A percentile compares a stretch with the other conserved stretches of the same genome.
phyloP scores from a whole-genome alignment of 1,139 yeast species.

The Casaregolazyma suthepensis region DNA sequence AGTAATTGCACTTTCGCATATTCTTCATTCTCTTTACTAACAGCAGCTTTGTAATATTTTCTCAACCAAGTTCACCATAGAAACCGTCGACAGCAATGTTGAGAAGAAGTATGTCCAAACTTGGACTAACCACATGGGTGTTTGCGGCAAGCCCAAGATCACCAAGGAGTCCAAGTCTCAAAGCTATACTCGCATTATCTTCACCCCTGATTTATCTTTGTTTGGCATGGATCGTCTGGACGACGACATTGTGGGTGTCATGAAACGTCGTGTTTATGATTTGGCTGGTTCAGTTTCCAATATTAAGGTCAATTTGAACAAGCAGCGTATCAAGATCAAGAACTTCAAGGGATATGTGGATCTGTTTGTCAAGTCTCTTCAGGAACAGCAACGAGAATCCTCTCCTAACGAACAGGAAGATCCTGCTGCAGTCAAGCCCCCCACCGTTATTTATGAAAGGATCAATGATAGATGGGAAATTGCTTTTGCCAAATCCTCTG shows the following conservation, averaged over 20 bases:
- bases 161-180: constrained; percentile 50
- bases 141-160: constrained; percentile 70
- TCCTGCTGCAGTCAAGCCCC: constrained; percentile 38
- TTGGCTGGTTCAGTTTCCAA: constrained; percentile 92
- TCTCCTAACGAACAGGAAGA: constrained; percentile 27
- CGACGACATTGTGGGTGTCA: constrained; percentile 72
- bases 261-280: constrained; percentile 92
- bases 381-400: constrained; percentile 37
- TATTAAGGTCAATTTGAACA: constrained; percentile 73
- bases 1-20: neutral
- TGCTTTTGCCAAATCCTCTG: constrained; percentile 92
- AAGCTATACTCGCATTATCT: constrained; percentile 83
- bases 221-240: constrained; percentile 82
- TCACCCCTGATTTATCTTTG: constrained; percentile 79
- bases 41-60: constrained; percentile 69
- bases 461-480: constrained; percentile 86
- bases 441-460: constrained; percentile 73
- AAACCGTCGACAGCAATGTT: constrained; percentile 74
- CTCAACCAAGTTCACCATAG: constrained; percentile 79
- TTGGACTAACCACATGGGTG: constrained; percentile 85
- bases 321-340: constrained; percentile 58
- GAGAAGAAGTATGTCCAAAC: constrained; percentile 66
- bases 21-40: constrained; percentile 9
- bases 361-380: constrained; percentile 74
- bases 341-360: constrained; percentile 86